phyloP scores from a whole-genome alignment of 352 stramenopile species.

The Phytophthora boehmeriae region DNA sequence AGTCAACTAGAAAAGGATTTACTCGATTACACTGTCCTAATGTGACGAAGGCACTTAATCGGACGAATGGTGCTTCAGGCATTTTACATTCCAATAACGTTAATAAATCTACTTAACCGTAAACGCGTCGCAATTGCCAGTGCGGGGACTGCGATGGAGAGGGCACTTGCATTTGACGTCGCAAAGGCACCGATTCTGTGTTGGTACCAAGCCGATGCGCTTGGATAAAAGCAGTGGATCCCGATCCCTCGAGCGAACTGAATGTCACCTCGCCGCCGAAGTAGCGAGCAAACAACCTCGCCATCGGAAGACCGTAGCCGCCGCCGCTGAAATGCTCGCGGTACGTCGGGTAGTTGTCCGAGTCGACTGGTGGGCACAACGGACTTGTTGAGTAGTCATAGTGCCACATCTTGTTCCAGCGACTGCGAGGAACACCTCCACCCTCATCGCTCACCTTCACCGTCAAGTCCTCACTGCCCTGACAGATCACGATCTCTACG shows the following conservation, averaged over 20 bases:
- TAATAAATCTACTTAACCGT: too few relatives aligned
- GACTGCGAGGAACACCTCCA: background rate
- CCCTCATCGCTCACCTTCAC: constrained; percentile 3
- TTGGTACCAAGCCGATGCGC: constrained; percentile 1
- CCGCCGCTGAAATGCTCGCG: constrained; percentile 1
- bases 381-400: background rate
- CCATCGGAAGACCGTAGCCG: background rate
- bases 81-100: too few relatives aligned
- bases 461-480: background rate
- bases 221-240: background rate
- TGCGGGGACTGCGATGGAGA: background rate
- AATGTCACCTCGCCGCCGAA: background rate
- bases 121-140: background rate
- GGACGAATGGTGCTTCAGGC: too few relatives aligned
- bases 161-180: background rate
- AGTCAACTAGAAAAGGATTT: constrained; percentile 3
- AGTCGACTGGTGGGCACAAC: constrained; percentile 2
- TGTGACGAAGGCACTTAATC: too few relatives aligned
- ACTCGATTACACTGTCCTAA: constrained; percentile 3
- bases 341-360: constrained; percentile 4
- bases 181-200: background rate
- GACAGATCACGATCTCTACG: background rate
- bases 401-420: constrained; percentile 2
- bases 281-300: constrained; percentile 1
- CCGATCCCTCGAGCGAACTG: background rate